Evolutionary conservation across 2,329 filamentous ascomycete species (phyloP), one percentile per base, ranked within the genome.

Genomic region (Fusarium napiforme): DNA sequence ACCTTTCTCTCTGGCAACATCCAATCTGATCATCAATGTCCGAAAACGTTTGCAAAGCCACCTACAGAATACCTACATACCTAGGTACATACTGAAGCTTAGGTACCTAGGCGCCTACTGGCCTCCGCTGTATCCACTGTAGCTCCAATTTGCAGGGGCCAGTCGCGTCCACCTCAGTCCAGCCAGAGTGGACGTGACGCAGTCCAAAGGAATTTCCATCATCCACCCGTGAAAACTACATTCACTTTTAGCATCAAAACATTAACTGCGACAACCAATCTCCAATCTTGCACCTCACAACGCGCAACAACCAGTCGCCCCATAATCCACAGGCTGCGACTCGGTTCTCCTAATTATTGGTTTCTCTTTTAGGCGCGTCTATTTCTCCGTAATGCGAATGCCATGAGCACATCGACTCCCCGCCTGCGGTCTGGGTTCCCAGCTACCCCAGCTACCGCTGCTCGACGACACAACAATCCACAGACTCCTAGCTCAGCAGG

Each of bases 371-470:
- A 74, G 66, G 64, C 57, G 43, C 67, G 55, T 45, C 59, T 57
- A 37, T 69, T 64, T 79, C 78, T 79, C 79, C 85, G 85, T 84
- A 83, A 92, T 92, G 91, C 90, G 84, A 96, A 92, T 92, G 90
- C 90, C 84, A 96, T 96, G 94, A 93, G 90, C 89, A 89, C 60
- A 61, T 66, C 87, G 83, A 96, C 93, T 86, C 93, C 92, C 84
- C 92, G 91, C 85, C 87, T 94, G 85, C 90, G 92, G 85, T 94
- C 93, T 87, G 93, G 92, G 80, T 96, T 92, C 81, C 94, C 94
- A 81, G 87, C 90, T 79, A 95, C 93, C 77, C 93, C 93, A 79
- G 87, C 86, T 77, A 85, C 85, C 76, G 79, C 81, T 72, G 83
- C 82, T 79, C 79, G 79, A 79, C 79, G 81, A 76, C 76, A 78